Evolutionary conservation across 2,329 filamentous ascomycete species (phyloP).

Genomic region (Orbilia javanica): DNA sequence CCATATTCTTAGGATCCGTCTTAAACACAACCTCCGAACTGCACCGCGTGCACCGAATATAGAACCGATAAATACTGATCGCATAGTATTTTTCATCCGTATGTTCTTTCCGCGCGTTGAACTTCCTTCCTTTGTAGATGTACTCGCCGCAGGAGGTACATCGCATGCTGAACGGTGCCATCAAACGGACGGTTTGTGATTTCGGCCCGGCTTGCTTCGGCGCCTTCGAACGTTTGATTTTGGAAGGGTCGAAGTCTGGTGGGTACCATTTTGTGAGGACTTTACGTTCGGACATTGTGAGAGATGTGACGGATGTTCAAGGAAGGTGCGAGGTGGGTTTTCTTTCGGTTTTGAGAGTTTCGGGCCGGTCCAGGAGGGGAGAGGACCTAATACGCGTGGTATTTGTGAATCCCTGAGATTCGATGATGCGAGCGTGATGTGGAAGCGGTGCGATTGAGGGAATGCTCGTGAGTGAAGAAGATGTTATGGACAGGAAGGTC

Average conservation of each 20-base stretch:
- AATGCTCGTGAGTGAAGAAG: neutral
- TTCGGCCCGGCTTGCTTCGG: slow-evolving; percentile 81
- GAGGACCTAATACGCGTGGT: neutral
- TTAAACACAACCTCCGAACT: slow-evolving; percentile 89
- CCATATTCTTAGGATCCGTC: slow-evolving; percentile 94
- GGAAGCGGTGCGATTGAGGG: neutral
- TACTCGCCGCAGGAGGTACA: slow-evolving; percentile 80
- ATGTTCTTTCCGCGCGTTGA: slow-evolving; percentile 94
- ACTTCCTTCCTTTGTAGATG: slow-evolving; percentile 93
- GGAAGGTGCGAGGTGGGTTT: neutral
- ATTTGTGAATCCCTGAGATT: neutral
- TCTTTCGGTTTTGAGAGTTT: neutral
- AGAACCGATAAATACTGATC: slow-evolving; percentile 90
- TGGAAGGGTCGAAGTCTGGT: slow-evolving; percentile 89
- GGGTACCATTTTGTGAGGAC: slow-evolving; percentile 76
- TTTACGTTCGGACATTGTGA: slow-evolving; percentile 85
- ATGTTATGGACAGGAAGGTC: neutral
- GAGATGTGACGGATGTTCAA: slow-evolving; percentile 59
- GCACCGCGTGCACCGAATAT: slow-evolving; percentile 89
- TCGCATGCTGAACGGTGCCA: slow-evolving; percentile 87
- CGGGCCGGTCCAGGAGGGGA: neutral
- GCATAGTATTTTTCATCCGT: slow-evolving; percentile 89
- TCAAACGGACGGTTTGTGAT: slow-evolving; percentile 86
- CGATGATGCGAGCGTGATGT: neutral
- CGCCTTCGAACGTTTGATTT: slow-evolving; percentile 76